Percentiles rank a stretch among this genome's conserved stretches.
These are phyloP conservation scores for Capsicum chinense DNA, from an alignment of 257 asterid genomes.

Conservation along the genomic window DNA sequence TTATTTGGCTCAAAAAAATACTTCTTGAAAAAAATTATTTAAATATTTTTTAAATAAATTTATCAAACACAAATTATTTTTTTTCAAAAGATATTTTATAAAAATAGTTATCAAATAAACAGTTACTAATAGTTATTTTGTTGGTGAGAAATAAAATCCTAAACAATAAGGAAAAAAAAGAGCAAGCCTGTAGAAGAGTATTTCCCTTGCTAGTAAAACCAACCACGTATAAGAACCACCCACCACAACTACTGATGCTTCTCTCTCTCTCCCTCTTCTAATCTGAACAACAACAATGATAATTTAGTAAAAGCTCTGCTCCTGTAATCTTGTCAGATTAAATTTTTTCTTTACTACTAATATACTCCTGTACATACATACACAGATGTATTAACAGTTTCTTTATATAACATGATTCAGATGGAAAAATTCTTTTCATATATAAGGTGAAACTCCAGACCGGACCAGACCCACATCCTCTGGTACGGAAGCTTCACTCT, in stretches of 20 bases:
- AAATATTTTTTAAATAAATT: no score
- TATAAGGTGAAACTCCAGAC: constrained; percentile 26
- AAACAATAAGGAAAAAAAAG: no score
- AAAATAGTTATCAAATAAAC: no score
- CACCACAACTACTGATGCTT: constrained; percentile 13
- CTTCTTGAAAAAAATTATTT: no score
- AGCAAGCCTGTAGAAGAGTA: neutral
- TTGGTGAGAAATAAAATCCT: no score
- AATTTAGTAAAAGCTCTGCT: constrained; percentile 25
- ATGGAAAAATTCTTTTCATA: constrained; percentile 52
- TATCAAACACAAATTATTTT: no score
- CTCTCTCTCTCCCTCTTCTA: neutral
- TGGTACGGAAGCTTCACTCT: constrained; percentile 45
- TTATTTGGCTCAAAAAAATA: no score
- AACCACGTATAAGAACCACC: neutral
- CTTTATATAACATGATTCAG: constrained; percentile 37
- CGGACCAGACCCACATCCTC: constrained; percentile 19
- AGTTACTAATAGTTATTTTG: no score
- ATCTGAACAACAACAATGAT: neutral
- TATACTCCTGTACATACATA: constrained; percentile 20
- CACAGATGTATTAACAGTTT: constrained; percentile 29
- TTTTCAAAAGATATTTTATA: no score
- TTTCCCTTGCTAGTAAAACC: neutral
- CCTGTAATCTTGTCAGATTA: constrained; percentile 57
- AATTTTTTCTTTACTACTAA: neutral